These are phyloP conservation scores for Stentor roeselii DNA, from an alignment of 73 alveolate species.

Conservation along the genomic window DNA sequence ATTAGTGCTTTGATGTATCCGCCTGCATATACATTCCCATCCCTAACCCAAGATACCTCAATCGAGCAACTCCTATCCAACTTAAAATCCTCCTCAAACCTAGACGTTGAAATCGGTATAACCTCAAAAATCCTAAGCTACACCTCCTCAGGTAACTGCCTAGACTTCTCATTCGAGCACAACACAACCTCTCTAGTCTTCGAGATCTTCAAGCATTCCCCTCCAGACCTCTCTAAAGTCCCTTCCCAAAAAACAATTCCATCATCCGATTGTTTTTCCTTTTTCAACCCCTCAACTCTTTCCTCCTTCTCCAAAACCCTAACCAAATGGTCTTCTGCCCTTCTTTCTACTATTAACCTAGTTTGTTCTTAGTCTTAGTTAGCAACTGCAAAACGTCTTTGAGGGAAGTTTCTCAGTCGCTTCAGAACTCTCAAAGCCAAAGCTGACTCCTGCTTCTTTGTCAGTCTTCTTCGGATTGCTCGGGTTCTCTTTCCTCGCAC, in stretches of 20 bases:
- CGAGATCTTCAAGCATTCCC: slow-evolving; percentile 33
- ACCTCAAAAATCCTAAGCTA: slow-evolving; percentile 53
- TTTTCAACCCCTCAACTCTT: slow-evolving; percentile 41
- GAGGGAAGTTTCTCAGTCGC: slow-evolving; percentile 75
- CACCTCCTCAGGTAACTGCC: slow-evolving; percentile 55
- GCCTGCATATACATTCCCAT: slow-evolving; percentile 35
- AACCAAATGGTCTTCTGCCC: neutral
- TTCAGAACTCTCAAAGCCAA: slow-evolving; percentile 68
- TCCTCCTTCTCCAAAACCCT: neutral
- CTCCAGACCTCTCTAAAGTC: slow-evolving; percentile 8
- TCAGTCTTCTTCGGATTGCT: slow-evolving; percentile 73
- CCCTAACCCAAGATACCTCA: slow-evolving; percentile 31
- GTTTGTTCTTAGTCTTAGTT: slow-evolving; percentile 42
- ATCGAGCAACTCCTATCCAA: slow-evolving; percentile 32
- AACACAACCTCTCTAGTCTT: slow-evolving; percentile 39
- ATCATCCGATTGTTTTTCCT: slow-evolving; percentile 37
- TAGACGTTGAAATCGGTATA: slow-evolving; percentile 55
- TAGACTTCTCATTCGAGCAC: slow-evolving; percentile 61
- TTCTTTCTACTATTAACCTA: slow-evolving; percentile 35
- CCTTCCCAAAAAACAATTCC: slow-evolving; percentile 22
- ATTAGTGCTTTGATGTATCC: slow-evolving; percentile 17
- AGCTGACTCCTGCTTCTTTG: slow-evolving; percentile 63
- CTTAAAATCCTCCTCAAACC: slow-evolving; percentile 27
- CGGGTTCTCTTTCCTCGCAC: slow-evolving; percentile 81
- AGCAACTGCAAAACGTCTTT: slow-evolving; percentile 79